These are phyloP conservation scores for Leccinum uliginosum DNA, from an alignment of 768 basidiomycete species.

Conservation along the genomic window DNA sequence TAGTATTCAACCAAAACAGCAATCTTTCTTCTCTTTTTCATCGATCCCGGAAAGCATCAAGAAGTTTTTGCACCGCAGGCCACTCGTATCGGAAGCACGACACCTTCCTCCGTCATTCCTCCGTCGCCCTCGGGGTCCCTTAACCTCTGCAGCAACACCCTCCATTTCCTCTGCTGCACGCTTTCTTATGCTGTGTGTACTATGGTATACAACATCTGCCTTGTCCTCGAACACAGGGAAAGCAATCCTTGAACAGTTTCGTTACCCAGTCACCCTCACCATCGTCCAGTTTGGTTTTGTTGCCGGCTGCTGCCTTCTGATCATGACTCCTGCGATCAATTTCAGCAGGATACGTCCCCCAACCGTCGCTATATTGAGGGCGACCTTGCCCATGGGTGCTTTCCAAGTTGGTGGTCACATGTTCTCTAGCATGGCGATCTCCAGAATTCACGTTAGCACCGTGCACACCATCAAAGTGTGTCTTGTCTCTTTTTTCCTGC, in stretches of 20 bases:
- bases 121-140: slow-evolving; percentile 21
- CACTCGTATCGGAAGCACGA: slow-evolving; percentile 11
- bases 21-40: slow-evolving; percentile 6
- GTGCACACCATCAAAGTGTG: slow-evolving; percentile 98
- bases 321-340: slow-evolving; percentile 70
- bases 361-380: slow-evolving; percentile 65
- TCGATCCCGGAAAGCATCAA: slow-evolving; percentile 14
- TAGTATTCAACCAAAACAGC: slow-evolving; percentile 3
- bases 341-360: slow-evolving; percentile 70
- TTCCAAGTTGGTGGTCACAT: slow-evolving; percentile 99
- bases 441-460: slow-evolving; percentile 93
- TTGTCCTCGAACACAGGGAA: slow-evolving; percentile 97
- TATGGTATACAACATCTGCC: slow-evolving; percentile 95
- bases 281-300: slow-evolving; percentile 98
- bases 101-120: slow-evolving; percentile 21
- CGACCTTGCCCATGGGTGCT: slow-evolving; percentile 90
- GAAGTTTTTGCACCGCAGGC: slow-evolving; percentile 15
- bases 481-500: background rate
- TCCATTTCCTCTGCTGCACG: slow-evolving; percentile 32
- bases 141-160: slow-evolving; percentile 11
- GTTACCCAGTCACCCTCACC: slow-evolving; percentile 94
- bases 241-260: slow-evolving; percentile 86
- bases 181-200: slow-evolving; percentile 77
- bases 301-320: slow-evolving; percentile 76
- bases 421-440: slow-evolving; percentile 96